These are phyloP conservation scores for Cadophora luteo-olivacea DNA, from an alignment of 2,329 filamentous ascomycete species.

Conservation along the genomic window DNA sequence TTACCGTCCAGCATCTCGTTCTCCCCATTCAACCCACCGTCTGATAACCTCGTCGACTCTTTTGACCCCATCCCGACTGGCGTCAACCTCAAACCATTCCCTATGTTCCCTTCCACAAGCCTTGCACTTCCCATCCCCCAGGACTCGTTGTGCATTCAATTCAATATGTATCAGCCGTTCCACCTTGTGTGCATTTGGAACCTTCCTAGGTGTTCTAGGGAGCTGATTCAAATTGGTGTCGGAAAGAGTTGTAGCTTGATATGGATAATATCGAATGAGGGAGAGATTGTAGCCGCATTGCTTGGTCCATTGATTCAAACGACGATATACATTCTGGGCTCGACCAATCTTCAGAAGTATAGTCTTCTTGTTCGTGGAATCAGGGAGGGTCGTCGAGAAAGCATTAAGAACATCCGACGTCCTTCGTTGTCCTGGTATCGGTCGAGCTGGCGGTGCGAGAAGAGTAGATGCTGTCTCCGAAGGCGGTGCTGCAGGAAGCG, in stretches of 20 bases:
- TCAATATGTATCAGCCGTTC: constrained; percentile 92
- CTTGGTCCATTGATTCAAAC: constrained; percentile 90
- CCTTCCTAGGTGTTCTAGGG: constrained; percentile 64
- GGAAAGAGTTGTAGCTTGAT: constrained; percentile 52
- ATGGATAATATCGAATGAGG: constrained; percentile 90
- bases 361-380: constrained; percentile 55
- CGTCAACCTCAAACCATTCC: constrained; percentile 95
- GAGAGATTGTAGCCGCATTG: constrained; percentile 92
- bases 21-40: constrained; percentile 81
- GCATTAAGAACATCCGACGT: constrained; percentile 62
- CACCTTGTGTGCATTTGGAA: constrained; percentile 85
- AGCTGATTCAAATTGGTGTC: constrained; percentile 31
- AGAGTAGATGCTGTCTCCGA: constrained; percentile 66
- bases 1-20: constrained; percentile 18
- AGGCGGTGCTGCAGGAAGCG: constrained; percentile 59
- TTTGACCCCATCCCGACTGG: constrained; percentile 71
- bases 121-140: constrained; percentile 66
- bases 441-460: constrained; percentile 56
- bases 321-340: constrained; percentile 83
- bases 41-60: constrained; percentile 76
- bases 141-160: constrained; percentile 65
- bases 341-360: constrained; percentile 73
- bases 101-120: constrained; percentile 85
- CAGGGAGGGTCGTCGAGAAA: constrained; percentile 50
- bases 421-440: constrained; percentile 47